Conservation (phyloP, 164 flowering plant genomes). For the Berberis thunbergii region DNA sequence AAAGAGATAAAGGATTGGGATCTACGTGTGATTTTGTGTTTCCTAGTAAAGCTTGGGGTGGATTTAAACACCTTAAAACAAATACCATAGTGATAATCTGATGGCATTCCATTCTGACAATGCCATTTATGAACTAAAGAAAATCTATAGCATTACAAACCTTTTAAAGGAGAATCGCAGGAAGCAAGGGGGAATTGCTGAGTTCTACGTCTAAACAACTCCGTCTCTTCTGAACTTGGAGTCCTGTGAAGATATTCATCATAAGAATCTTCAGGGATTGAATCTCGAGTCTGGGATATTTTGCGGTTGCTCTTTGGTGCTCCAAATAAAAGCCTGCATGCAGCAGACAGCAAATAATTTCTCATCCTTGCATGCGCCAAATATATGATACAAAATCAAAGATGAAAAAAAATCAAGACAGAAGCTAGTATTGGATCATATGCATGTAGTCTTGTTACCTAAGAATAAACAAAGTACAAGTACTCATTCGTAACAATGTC, state of each 20-base stretch:
- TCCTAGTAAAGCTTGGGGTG: too few relatives aligned
- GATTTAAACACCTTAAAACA: too few relatives aligned
- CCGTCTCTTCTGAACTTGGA: conserved; percentile 13
- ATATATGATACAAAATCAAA: background rate
- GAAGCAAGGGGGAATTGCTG: conserved; percentile 13
- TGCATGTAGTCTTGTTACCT: too few relatives aligned
- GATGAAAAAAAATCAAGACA: background rate
- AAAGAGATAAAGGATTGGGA: too few relatives aligned
- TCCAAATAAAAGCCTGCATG: conserved; percentile 28
- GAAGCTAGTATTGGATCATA: too few relatives aligned
- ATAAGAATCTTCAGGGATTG: conserved; percentile 18
- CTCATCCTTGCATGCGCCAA: background rate
- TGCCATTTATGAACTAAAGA: background rate
- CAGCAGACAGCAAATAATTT: background rate
- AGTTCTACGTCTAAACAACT: conserved; percentile 9
- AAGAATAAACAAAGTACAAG: too few relatives aligned
- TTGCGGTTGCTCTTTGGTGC: conserved; percentile 13
- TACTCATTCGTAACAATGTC: too few relatives aligned
- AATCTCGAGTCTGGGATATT: conserved; percentile 20
- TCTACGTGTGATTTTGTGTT: too few relatives aligned
- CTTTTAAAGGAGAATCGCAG: conserved; percentile 27
- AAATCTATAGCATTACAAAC: conserved; percentile 15
- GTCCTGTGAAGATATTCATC: conserved; percentile 12
- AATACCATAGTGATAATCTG: too few relatives aligned
- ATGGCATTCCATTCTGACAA: too few relatives aligned